A percentile compares a stretch with the other conserved stretches of the same genome.
Evolutionary conservation across 352 stramenopile genomes (phyloP).

Genomic region (Phytophthora palmivora): DNA sequence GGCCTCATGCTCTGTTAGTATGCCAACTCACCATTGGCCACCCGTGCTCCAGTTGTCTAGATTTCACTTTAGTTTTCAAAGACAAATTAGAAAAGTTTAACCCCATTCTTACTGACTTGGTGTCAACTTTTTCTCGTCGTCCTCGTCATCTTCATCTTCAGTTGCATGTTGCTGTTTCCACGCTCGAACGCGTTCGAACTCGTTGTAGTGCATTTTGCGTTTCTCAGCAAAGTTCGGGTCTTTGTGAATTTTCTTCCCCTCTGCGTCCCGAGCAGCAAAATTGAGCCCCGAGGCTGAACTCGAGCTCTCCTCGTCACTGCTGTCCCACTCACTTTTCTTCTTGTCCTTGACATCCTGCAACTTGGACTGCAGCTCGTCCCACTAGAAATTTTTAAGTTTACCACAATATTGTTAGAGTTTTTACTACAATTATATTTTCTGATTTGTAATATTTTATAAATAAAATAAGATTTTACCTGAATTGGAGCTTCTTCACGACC

Average conservation of each 20-base stretch:
- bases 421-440: neutral
- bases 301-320: constrained; percentile 51
- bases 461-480: constrained; percentile 38
- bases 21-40: constrained; percentile 18
- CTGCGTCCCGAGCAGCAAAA: constrained; percentile 54
- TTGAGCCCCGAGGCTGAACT: constrained; percentile 13
- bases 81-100: constrained; percentile 12
- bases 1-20: constrained; percentile 22
- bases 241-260: constrained; percentile 74
- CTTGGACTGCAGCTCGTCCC: constrained; percentile 75
- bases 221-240: constrained; percentile 75
- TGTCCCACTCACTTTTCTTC: constrained; percentile 70
- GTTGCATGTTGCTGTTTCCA: constrained; percentile 67
- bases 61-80: no score
- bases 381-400: constrained; percentile 35
- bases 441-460: constrained; percentile 2
- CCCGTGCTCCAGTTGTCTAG: no score
- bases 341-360: constrained; percentile 58
- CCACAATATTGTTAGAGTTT: neutral
- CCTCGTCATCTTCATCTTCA: constrained; percentile 51
- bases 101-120: constrained; percentile 9
- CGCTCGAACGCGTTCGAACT: constrained; percentile 74
- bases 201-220: constrained; percentile 87
- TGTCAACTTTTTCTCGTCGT: constrained; percentile 31
- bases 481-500: constrained; percentile 53